Percentiles rank a stretch among this genome's conserved stretches.
These are phyloP conservation scores for Musa troglodytarum DNA, from an alignment of 176 grass and related monocot species.

Conservation along the genomic window DNA sequence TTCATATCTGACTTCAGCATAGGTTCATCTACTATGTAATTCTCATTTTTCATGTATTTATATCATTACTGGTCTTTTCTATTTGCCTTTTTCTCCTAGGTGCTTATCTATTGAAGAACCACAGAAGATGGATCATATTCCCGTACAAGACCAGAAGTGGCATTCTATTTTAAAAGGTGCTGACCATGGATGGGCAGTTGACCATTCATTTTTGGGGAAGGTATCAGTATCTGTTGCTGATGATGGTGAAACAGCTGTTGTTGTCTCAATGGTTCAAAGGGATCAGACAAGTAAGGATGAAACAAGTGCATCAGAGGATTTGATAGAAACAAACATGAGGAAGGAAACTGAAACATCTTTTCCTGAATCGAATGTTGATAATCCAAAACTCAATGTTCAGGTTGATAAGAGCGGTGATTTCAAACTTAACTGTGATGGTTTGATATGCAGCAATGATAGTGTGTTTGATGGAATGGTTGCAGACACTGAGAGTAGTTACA, in stretches of 20 bases:
- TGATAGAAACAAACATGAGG: conserved; percentile 13
- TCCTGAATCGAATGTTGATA: conserved; percentile 21
- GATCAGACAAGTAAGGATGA: conserved; percentile 21
- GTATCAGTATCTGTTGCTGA: conserved; percentile 91
- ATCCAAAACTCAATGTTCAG: conserved; percentile 11
- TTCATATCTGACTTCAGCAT: background rate
- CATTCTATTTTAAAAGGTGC: conserved; percentile 26
- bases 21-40: background rate
- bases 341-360: conserved; percentile 29
- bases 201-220: conserved; percentile 64
- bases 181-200: conserved; percentile 33
- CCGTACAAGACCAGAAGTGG: conserved; percentile 33
- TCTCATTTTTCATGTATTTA: background rate
- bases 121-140: conserved; percentile 28
- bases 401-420: conserved; percentile 18
- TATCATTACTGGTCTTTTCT: conserved; percentile 18
- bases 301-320: conserved; percentile 24
- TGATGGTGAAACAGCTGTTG: conserved; percentile 95
- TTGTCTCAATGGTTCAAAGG: conserved; percentile 76
- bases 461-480: background rate
- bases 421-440: conserved; percentile 1
- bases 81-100: conserved; percentile 27
- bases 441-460: background rate
- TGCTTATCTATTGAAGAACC: conserved; percentile 40
- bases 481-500: conserved; percentile 15